Conservation (phyloP, 2,329 filamentous ascomycete genomes). For the Drechslerella coelobrocha region DNA sequence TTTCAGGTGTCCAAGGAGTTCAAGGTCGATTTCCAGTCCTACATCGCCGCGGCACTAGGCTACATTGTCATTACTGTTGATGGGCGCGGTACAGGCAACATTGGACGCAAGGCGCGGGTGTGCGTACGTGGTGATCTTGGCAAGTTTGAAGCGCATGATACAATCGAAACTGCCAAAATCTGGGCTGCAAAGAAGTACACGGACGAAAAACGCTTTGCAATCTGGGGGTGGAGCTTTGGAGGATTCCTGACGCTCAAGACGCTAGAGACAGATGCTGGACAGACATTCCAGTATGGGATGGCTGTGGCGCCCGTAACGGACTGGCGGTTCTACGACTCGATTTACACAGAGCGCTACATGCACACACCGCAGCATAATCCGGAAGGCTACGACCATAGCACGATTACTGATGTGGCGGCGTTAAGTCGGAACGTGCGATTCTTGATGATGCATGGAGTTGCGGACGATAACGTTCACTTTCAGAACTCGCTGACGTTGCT, state of each 20-base stretch:
- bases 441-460: slow-evolving; percentile 93
- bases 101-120: slow-evolving; percentile 82
- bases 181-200: slow-evolving; percentile 84
- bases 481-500: slow-evolving; percentile 90
- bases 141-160: slow-evolving; percentile 82
- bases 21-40: slow-evolving; percentile 85
- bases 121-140: slow-evolving; percentile 84
- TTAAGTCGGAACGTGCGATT: slow-evolving; percentile 81
- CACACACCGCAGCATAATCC: slow-evolving; percentile 84
- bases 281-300: slow-evolving; percentile 96
- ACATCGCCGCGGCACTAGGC: slow-evolving; percentile 80
- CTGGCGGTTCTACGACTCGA: slow-evolving; percentile 91
- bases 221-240: slow-evolving; percentile 99
- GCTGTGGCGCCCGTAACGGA: slow-evolving; percentile 98
- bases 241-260: slow-evolving; percentile 96
- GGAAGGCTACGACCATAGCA: slow-evolving; percentile 75
- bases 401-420: slow-evolving; percentile 75
- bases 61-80: slow-evolving; percentile 97
- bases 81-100: slow-evolving; percentile 88
- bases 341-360: slow-evolving; percentile 98
- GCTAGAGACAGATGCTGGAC: slow-evolving; percentile 84
- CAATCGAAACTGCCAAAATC: slow-evolving; percentile 85
- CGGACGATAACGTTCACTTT: slow-evolving; percentile 96
- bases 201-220: slow-evolving; percentile 80
- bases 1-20: slow-evolving; percentile 85